These are phyloP conservation scores for Mortierella sp. DNA, from an alignment of 371 early-diverging fungal species.

Conservation along the genomic window DNA sequence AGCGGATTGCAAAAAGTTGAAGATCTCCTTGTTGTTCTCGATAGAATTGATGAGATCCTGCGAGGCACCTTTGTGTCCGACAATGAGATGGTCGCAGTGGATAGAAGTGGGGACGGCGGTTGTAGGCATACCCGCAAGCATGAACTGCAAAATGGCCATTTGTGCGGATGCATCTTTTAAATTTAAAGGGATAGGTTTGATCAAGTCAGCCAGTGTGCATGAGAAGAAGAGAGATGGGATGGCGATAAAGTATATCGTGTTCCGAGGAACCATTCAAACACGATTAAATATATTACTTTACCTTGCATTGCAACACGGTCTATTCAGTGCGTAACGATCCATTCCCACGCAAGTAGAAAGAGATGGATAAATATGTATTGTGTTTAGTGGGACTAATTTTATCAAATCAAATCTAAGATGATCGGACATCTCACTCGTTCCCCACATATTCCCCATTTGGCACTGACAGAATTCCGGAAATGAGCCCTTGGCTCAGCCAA, in stretches of 20 bases:
- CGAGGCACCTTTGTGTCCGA: slow-evolving; percentile 82
- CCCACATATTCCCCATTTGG: neutral
- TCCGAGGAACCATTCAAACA: neutral
- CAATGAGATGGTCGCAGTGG: slow-evolving; percentile 95
- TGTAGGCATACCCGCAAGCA: slow-evolving; percentile 88
- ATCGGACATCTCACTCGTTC: neutral
- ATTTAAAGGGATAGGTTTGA: too few species aligned
- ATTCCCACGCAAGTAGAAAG: slow-evolving; percentile 1
- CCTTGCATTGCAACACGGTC: slow-evolving; percentile 88
- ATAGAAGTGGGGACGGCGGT: slow-evolving; percentile 92
- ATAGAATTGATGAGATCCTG: slow-evolving; percentile 78
- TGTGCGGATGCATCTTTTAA: slow-evolving; percentile 81
- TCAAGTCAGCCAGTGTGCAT: too few species aligned
- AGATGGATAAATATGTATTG: neutral
- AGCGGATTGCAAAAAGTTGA: slow-evolving; percentile 84
- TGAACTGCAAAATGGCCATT: slow-evolving; percentile 95
- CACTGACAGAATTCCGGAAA: neutral
- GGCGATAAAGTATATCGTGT: neutral
- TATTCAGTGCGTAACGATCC: slow-evolving; percentile 21
- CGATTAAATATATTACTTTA: slow-evolving; percentile 19
- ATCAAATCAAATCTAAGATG: slow-evolving; percentile 2
- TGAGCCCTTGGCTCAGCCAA: neutral
- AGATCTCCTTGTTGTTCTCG: slow-evolving; percentile 86
- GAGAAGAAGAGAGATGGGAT: too few species aligned
- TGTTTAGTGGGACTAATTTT: neutral